Percentiles rank a stretch among this genome's conserved stretches.
Conservation (phyloP, 2,329 filamentous ascomycete species). For the Fusarium sp. region DNA sequence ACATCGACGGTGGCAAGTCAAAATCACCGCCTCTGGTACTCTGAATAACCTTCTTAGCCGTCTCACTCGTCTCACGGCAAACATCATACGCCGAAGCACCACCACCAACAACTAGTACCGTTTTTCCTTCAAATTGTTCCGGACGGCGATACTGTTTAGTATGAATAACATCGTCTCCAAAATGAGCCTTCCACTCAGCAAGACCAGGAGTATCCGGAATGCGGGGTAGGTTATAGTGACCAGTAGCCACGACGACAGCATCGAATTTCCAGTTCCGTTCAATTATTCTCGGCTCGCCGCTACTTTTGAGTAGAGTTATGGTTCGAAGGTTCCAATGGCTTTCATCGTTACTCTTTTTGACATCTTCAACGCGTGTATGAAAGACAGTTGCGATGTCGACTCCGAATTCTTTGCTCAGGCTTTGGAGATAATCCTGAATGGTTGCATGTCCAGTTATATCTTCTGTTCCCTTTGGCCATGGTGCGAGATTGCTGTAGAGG, state of each 20-base stretch:
- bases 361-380: slow-evolving; percentile 69
- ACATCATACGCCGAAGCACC: slow-evolving; percentile 59
- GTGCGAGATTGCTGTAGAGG: slow-evolving; percentile 57
- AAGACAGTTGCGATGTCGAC: slow-evolving; percentile 65
- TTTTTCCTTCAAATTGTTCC: slow-evolving; percentile 66
- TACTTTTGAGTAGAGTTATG: slow-evolving; percentile 54
- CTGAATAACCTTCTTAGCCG: slow-evolving; percentile 57
- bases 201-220: slow-evolving; percentile 72
- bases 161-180: slow-evolving; percentile 68
- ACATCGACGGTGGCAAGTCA: slow-evolving; percentile 65
- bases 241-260: slow-evolving; percentile 73
- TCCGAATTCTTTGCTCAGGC: slow-evolving; percentile 63
- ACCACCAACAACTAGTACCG: slow-evolving; percentile 66
- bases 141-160: slow-evolving; percentile 80
- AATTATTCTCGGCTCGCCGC: slow-evolving; percentile 42
- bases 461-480: slow-evolving; percentile 70
- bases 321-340: slow-evolving; percentile 65
- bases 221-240: slow-evolving; percentile 74
- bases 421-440: slow-evolving; percentile 71
- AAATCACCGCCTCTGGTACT: slow-evolving; percentile 70
- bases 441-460: slow-evolving; percentile 69
- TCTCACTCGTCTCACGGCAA: slow-evolving; percentile 53
- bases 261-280: slow-evolving; percentile 64
- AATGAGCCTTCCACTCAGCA: slow-evolving; percentile 65
- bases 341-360: slow-evolving; percentile 57